These are phyloP conservation scores for Talaromyces proteolyticus DNA, from an alignment of 495 filamentous ascomycete genomes.

Conservation along the genomic window DNA sequence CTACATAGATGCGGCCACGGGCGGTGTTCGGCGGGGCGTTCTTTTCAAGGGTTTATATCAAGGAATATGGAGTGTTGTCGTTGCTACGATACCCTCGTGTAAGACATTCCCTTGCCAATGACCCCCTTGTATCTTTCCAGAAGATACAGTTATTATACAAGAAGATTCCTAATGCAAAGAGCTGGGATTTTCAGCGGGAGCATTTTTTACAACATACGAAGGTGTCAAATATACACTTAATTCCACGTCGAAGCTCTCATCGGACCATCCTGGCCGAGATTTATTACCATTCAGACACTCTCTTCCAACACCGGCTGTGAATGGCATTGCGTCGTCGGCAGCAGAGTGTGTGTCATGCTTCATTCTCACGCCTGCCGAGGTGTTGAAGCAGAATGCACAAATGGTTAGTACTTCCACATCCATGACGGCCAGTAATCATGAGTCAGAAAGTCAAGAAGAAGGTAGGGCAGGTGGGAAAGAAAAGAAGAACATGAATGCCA, in stretches of 20 bases:
- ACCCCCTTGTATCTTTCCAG: not conserved
- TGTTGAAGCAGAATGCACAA: constrained; percentile 91
- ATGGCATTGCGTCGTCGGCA: constrained; percentile 63
- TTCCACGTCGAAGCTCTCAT: constrained; percentile 18
- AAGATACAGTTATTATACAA: too few relatives aligned
- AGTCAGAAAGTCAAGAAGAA: constrained; percentile 3
- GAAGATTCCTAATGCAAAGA: not conserved
- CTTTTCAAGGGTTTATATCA: constrained; percentile 79
- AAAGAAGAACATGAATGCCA: constrained; percentile 17
- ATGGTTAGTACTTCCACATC: too few relatives aligned
- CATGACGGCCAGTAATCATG: constrained; percentile 1
- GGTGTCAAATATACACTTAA: constrained; percentile 55
- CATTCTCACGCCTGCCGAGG: constrained; percentile 84
- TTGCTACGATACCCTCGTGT: constrained; percentile 86
- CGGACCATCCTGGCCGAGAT: constrained; percentile 37
- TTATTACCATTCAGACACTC: constrained; percentile 22
- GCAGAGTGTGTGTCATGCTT: constrained; percentile 79
- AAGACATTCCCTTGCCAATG: constrained; percentile 10
- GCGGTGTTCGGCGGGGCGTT: constrained; percentile 43
- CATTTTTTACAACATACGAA: constrained; percentile 92
- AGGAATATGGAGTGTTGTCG: constrained; percentile 78
- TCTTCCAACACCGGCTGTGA: constrained; percentile 58
- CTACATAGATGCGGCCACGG: constrained; percentile 50
- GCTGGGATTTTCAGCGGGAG: constrained; percentile 60
- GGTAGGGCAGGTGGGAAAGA: not conserved